Evolutionary conservation across 768 basidiomycete species (phyloP).

Genomic region (Lactarius tabidus): DNA sequence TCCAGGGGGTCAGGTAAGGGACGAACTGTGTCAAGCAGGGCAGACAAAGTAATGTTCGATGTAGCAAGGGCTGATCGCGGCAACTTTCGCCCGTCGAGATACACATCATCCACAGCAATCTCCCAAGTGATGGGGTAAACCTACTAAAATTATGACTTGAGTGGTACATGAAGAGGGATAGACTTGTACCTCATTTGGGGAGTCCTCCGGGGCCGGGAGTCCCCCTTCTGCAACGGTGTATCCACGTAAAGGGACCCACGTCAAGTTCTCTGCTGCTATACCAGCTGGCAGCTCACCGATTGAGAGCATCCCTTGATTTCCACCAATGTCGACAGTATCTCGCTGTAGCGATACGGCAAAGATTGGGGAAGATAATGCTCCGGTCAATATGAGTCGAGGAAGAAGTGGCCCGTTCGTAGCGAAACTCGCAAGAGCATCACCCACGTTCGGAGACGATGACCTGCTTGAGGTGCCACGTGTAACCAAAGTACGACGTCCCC

Average conservation of each 20-base stretch:
- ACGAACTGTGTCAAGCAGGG: constrained; percentile 67
- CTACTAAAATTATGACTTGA: constrained; percentile 17
- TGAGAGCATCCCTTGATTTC: constrained; percentile 60
- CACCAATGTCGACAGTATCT: constrained; percentile 62
- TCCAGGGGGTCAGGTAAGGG: constrained; percentile 4
- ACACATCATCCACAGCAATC: constrained; percentile 65
- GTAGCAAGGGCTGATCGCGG: constrained; percentile 50
- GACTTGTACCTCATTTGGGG: constrained; percentile 54
- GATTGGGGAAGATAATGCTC: constrained; percentile 42
- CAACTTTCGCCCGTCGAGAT: constrained; percentile 60
- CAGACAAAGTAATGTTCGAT: constrained; percentile 51
- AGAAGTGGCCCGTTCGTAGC: constrained; percentile 34
- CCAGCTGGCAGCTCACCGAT: constrained; percentile 60
- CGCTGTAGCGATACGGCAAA: constrained; percentile 60
- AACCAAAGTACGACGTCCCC: not conserved
- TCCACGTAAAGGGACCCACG: constrained; percentile 59
- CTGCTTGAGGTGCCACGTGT: not conserved
- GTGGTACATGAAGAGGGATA: not conserved
- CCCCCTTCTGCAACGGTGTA: constrained; percentile 54
- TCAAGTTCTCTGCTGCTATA: constrained; percentile 46
- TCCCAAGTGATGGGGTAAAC: constrained; percentile 52
- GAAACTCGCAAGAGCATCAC: constrained; percentile 31
- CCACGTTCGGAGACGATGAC: not conserved
- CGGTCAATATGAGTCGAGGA: constrained; percentile 33
- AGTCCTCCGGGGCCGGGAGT: constrained; percentile 49